Evolutionary conservation across 2,329 filamentous ascomycete species (phyloP).

Genomic region (Xylaria sp.): DNA sequence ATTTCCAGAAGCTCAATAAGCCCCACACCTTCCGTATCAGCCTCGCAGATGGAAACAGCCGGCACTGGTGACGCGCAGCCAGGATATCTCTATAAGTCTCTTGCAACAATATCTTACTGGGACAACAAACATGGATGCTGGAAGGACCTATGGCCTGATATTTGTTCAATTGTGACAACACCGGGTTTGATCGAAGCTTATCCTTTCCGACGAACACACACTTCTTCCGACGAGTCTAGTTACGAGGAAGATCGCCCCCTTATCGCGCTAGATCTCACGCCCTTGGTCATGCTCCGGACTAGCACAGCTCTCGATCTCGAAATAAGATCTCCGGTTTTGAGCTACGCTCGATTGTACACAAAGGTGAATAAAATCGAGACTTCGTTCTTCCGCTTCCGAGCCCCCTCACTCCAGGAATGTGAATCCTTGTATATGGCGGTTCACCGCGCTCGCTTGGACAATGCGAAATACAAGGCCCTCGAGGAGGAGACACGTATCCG

Average conservation of each 20-base stretch:
- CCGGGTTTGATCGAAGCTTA: slow-evolving; percentile 70
- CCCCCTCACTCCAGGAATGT: slow-evolving; percentile 79
- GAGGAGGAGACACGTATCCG: slow-evolving; percentile 75
- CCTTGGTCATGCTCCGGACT: slow-evolving; percentile 86
- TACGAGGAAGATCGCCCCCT: slow-evolving; percentile 57
- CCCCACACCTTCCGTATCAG: slow-evolving; percentile 81
- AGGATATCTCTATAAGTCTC: slow-evolving; percentile 58
- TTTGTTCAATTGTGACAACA: slow-evolving; percentile 65
- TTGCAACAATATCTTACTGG: slow-evolving; percentile 70
- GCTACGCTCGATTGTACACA: slow-evolving; percentile 65
- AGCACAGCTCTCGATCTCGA: slow-evolving; percentile 95
- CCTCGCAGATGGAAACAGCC: slow-evolving; percentile 74
- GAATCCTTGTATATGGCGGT: slow-evolving; percentile 85
- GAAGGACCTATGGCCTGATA: slow-evolving; percentile 65
- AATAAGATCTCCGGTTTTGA: slow-evolving; percentile 84
- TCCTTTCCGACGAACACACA: slow-evolving; percentile 52
- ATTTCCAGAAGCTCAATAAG: slow-evolving; percentile 62
- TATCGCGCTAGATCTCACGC: slow-evolving; percentile 85
- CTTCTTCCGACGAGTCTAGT: slow-evolving; percentile 49
- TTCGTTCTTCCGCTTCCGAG: slow-evolving; percentile 89
- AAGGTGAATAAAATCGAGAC: slow-evolving; percentile 72
- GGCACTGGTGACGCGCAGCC: slow-evolving; percentile 56
- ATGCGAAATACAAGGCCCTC: slow-evolving; percentile 82
- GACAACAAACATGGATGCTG: slow-evolving; percentile 67
- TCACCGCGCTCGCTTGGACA: slow-evolving; percentile 89